Conservation (phyloP, 2,329 filamentous ascomycete species). For the Ophiocordyceps camponoti-leonardi region DNA sequence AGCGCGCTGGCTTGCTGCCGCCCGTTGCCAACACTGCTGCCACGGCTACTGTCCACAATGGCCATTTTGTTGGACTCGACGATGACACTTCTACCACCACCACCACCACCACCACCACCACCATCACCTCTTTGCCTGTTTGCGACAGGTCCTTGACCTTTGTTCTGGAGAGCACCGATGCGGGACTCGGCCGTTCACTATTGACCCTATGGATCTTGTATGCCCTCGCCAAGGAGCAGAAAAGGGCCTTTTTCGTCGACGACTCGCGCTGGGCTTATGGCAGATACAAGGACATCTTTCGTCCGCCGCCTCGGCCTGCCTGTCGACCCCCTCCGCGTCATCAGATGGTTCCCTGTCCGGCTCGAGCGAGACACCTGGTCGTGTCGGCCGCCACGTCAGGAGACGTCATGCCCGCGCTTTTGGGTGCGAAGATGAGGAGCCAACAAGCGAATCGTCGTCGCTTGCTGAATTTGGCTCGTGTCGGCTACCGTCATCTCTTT, state of each 20-base stretch:
- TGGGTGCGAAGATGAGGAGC: conserved; percentile 14
- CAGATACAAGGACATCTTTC: conserved; percentile 55
- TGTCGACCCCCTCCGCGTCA: conserved; percentile 59
- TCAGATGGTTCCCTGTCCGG: conserved; percentile 66
- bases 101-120: conserved; percentile 22
- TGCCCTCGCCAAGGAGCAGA: conserved; percentile 57
- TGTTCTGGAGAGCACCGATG: conserved; percentile 54
- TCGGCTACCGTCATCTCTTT: conserved; percentile 61
- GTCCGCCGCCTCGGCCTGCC: conserved; percentile 41
- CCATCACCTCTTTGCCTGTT: conserved; percentile 22
- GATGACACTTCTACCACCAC: too few relatives aligned
- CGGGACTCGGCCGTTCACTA: conserved; percentile 59
- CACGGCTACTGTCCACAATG: not conserved
- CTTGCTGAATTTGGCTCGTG: conserved; percentile 50
- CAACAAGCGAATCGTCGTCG: conserved; percentile 17
- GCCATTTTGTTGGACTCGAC: conserved; percentile 30
- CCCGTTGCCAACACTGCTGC: conserved; percentile 5
- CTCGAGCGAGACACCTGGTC: conserved; percentile 56
- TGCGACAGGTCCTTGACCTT: conserved; percentile 63
- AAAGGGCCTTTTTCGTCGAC: conserved; percentile 66
- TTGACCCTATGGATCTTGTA: conserved; percentile 76
- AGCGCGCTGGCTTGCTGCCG: conserved; percentile 44
- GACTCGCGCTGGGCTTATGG: conserved; percentile 76
- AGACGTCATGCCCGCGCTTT: conserved; percentile 43
- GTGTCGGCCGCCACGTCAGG: conserved; percentile 51